A percentile compares a stretch with the other conserved stretches of the same genome.
Conservation (phyloP, 768 basidiomycete genomes). For the Brasilioporus rufonigricans region DNA sequence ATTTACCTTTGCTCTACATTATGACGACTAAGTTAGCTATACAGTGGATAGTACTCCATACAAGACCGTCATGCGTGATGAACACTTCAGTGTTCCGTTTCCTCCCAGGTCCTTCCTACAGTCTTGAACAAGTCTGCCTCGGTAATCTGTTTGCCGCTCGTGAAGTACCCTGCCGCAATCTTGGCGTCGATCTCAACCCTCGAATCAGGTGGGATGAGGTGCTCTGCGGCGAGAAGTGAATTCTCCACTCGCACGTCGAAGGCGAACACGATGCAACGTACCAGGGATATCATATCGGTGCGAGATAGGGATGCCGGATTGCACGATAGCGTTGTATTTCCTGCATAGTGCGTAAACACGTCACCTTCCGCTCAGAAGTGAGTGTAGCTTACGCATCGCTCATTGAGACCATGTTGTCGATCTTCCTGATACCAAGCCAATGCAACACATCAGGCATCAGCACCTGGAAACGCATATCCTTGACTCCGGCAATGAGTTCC, state of each 20-base stretch:
- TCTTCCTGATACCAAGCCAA: slow-evolving; percentile 90
- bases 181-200: slow-evolving; percentile 96
- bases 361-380: neutral
- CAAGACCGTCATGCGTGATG: neutral
- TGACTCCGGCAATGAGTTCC: slow-evolving; percentile 90
- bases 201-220: slow-evolving; percentile 87
- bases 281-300: slow-evolving; percentile 87
- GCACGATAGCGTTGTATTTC: slow-evolving; percentile 95
- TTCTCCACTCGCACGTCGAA: neutral
- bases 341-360: slow-evolving; percentile 31
- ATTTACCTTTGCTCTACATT: slow-evolving; percentile 1
- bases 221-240: slow-evolving; percentile 40
- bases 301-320: slow-evolving; percentile 80
- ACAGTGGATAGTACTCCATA: neutral
- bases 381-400: slow-evolving; percentile 61
- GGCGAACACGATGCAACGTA: slow-evolving; percentile 25
- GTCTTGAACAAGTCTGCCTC: slow-evolving; percentile 83
- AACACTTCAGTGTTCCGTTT: slow-evolving; percentile 67
- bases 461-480: slow-evolving; percentile 93
- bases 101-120: slow-evolving; percentile 88
- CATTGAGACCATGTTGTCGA: slow-evolving; percentile 89
- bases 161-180: slow-evolving; percentile 92
- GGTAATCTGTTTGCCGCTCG: slow-evolving; percentile 71
- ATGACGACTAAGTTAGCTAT: neutral
- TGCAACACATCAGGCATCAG: slow-evolving; percentile 96